Evolutionary conservation across 164 flowering plant genomes (phyloP).

Genomic region (Echeveria elegans): DNA sequence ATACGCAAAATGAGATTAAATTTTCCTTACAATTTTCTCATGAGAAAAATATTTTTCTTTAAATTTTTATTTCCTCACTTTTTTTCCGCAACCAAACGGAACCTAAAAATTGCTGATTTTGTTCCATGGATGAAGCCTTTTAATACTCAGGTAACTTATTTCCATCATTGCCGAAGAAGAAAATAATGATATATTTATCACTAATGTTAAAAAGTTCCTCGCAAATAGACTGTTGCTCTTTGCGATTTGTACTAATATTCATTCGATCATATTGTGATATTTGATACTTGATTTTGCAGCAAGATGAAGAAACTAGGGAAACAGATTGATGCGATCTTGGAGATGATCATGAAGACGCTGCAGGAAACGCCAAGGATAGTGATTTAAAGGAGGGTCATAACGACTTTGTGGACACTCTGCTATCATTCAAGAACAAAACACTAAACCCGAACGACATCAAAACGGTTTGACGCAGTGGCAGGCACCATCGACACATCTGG

Average conservation of each 20-base stretch:
- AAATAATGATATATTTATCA: too few species aligned
- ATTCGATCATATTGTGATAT: not conserved
- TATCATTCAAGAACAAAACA: not conserved
- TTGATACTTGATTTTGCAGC: not conserved
- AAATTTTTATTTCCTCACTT: too few species aligned
- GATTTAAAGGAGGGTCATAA: not conserved
- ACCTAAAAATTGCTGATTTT: conserved; percentile 21
- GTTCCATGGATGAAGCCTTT: conserved; percentile 17
- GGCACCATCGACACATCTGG: conserved; percentile 2
- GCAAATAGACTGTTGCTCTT: too few species aligned
- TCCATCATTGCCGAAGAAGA: too few species aligned
- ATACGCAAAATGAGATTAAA: too few species aligned
- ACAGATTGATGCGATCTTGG: not conserved
- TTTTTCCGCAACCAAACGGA: too few species aligned
- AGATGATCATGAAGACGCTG: not conserved
- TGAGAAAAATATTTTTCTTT: too few species aligned
- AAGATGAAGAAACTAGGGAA: conserved; percentile 1
- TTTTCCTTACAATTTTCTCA: too few species aligned
- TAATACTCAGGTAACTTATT: conserved; percentile 14
- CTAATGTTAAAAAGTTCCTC: too few species aligned
- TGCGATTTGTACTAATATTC: too few species aligned
- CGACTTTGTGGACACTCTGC: conserved; percentile 1
- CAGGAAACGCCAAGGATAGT: not conserved
- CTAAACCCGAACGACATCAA: conserved; percentile 5
- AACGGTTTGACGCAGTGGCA: not conserved